Base-by-base conservation (phyloP, 306 rosid genomes). In the Urtica urens region DNA sequence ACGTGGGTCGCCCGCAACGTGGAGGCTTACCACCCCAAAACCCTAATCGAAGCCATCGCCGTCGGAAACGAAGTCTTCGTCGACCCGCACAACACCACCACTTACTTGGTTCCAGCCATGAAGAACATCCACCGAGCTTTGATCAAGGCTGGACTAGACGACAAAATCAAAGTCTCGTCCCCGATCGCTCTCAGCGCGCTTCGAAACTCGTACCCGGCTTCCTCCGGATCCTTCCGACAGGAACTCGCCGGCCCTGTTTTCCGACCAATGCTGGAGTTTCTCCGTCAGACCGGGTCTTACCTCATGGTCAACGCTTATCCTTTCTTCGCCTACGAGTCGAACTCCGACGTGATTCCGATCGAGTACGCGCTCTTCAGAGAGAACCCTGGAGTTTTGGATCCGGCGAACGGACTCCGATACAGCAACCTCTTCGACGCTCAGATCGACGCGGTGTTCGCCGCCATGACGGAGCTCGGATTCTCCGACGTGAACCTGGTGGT, bases 231-330 rank as follows among this genome's bases (percentile, higher is more conserved):
- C 0, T 92, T 92, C 78, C 67, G 93, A 43, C 71, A 87, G 20
- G 93, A 85, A 28, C 81, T 92, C 1, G 53, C 82, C 0, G 69
- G 69, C 19, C 44, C 85, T 50, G 93, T 85, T 24, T 85, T 92
- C 46, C 66, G 65, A 14, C 99, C 96, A 30, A 65, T 92, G 74
- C 48, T 92, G 20, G 79, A 64, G 0, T 92, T 92, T 31, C 81
- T 92, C 20, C 93, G 84, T 12, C 61, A 73, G 50, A 82, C 99
- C 0, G 87, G 93, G 31, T 92, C 99, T 0, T 77, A 57, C 58
- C 80, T 92, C 14, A 92, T 92, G 99, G 96, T 92, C 0, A 92
- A 92, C 26, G 94, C 83, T 1, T 92, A 92, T 65, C 99, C 99
- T 0, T 92, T 85, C 22, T 92, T 92, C 54, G 99, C 99, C 0